A percentile compares a stretch with the other conserved stretches of the same genome.
Evolutionary conservation across 2,329 filamentous ascomycete species (phyloP).

Genomic region (Colletotrichum sp.): DNA sequence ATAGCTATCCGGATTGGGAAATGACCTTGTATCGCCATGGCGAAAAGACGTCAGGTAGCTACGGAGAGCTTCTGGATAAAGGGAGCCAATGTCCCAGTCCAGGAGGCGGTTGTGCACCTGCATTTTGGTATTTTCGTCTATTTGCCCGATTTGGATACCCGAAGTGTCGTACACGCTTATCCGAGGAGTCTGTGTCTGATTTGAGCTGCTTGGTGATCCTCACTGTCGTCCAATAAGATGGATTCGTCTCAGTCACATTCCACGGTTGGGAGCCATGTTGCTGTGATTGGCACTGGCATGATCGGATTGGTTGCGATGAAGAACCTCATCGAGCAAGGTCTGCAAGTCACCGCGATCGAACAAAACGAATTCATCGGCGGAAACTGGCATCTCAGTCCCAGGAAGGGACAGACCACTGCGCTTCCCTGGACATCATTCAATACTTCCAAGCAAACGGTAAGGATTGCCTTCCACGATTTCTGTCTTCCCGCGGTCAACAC

Average conservation of each 20-base stretch:
- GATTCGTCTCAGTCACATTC: neutral
- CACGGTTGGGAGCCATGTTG: conserved; percentile 26
- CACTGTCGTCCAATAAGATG: neutral
- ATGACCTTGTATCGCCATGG: neutral
- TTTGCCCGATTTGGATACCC: neutral
- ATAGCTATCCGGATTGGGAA: neutral
- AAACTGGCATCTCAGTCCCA: conserved; percentile 10
- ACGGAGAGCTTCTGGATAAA: neutral
- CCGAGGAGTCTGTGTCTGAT: neutral
- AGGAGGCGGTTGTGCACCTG: neutral
- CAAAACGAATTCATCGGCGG: conserved; percentile 17
- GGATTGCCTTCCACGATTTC: neutral
- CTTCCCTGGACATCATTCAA: conserved; percentile 17
- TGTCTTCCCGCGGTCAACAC: neutral
- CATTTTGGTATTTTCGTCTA: fast-evolving
- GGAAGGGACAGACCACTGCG: neutral
- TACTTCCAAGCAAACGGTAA: conserved; percentile 13
- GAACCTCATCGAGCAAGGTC: conserved; percentile 19
- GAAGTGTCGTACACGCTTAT: neutral
- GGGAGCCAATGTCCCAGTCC: neutral
- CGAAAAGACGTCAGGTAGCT: neutral
- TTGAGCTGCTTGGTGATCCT: neutral
- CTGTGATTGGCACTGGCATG: conserved; percentile 26
- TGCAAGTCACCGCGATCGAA: conserved; percentile 17
- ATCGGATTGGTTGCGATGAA: conserved; percentile 22